phyloP scores from a whole-genome alignment of 148 eudicot species.

The Rheum nobile region DNA sequence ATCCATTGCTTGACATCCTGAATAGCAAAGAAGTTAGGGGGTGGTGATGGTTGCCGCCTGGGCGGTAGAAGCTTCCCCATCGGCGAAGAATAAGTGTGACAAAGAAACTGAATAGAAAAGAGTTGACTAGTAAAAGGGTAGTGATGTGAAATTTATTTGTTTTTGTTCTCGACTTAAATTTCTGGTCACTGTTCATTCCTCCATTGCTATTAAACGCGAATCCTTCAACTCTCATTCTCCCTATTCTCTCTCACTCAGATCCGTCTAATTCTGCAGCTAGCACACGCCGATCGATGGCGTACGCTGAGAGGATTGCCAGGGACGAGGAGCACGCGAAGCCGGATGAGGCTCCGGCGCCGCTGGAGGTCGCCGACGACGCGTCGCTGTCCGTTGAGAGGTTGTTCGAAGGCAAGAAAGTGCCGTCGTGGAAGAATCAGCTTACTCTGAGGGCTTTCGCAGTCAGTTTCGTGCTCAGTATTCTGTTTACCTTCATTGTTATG shows the following conservation, averaged over 20 bases:
- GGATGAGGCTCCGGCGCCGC: not conserved
- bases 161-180: not conserved
- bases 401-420: constrained; percentile 16
- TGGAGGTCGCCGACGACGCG: not conserved
- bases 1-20: no score
- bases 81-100: no score
- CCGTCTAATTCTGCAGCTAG: not conserved
- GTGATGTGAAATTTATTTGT: not conserved
- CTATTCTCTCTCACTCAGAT: constrained; percentile 3
- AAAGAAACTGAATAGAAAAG: no score
- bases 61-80: no score
- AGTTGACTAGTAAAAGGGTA: not conserved
- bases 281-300: not conserved
- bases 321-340: constrained; percentile 6
- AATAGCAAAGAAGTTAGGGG: no score
- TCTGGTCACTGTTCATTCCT: not conserved
- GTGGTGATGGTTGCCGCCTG: no score
- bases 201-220: not conserved
- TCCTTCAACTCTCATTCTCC: not conserved
- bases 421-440: constrained; percentile 25
- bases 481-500: constrained; percentile 35
- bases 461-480: constrained; percentile 22
- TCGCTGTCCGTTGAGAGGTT: constrained; percentile 18
- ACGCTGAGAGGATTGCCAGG: not conserved
- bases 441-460: constrained; percentile 21